Percentiles rank a stretch among this genome's conserved stretches.
Conservation (phyloP, 2,329 filamentous ascomycete species). For the Trichophaea hybrida region DNA sequence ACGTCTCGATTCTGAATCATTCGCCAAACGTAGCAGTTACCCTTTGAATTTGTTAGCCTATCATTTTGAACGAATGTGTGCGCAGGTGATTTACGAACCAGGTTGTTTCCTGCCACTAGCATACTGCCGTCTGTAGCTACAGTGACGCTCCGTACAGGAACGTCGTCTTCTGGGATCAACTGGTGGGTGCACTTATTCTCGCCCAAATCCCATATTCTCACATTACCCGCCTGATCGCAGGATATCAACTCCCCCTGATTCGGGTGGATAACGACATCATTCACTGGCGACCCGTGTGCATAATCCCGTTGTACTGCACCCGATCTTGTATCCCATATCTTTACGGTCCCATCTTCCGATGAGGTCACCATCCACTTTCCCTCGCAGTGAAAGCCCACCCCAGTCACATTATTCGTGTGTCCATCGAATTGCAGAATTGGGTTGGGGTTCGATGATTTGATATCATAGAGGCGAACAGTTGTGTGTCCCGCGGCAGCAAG, state of each 20-base stretch:
- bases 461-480: conserved; percentile 85
- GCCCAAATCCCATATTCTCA: conserved; percentile 88
- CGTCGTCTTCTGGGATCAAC: conserved; percentile 89
- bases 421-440: conserved; percentile 88
- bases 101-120: conserved; percentile 84
- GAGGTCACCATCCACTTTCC: conserved; percentile 99
- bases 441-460: conserved; percentile 94
- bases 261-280: conserved; percentile 98
- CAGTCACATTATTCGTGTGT: conserved; percentile 89
- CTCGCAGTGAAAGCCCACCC: conserved; percentile 94
- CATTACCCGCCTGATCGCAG: conserved; percentile 82
- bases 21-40: conserved; percentile 94
- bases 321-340: conserved; percentile 87
- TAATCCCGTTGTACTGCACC: conserved; percentile 87
- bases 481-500: conserved; percentile 64
- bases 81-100: conserved; percentile 39
- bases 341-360: conserved; percentile 89
- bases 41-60: conserved; percentile 39
- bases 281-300: conserved; percentile 73
- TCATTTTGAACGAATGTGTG: not conserved
- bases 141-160: conserved; percentile 84
- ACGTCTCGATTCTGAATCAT: conserved; percentile 71
- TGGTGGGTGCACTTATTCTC: conserved; percentile 97
- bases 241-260: conserved; percentile 98
- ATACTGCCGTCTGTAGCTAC: conserved; percentile 88